phyloP scores from a whole-genome alignment of 1,284 basidiomycete genomes.

The Boletus holoroseus region DNA sequence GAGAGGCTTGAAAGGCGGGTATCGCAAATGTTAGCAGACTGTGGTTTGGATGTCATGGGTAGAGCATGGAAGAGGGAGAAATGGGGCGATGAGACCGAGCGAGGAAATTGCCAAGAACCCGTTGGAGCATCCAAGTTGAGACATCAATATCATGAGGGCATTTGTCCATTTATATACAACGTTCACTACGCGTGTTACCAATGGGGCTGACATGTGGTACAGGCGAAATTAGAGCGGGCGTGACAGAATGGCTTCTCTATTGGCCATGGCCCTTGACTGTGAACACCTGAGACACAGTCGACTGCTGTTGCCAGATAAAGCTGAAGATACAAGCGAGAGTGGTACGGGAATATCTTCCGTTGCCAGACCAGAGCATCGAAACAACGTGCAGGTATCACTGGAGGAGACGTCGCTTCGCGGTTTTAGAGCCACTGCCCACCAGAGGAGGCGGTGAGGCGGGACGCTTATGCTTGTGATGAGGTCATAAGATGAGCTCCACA shows the following conservation, averaged over 20 bases:
- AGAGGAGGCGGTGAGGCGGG: constrained; percentile 7
- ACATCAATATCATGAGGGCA: neutral
- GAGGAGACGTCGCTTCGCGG: constrained; percentile 16
- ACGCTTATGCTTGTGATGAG: constrained; percentile 17
- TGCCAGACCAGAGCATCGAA: neutral
- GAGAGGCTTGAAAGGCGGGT: constrained; percentile 4
- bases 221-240: neutral
- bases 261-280: neutral
- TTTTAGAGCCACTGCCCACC: neutral
- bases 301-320: neutral
- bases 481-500: constrained; percentile 3
- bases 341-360: neutral
- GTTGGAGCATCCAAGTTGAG: constrained; percentile 7
- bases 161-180: constrained; percentile 6
- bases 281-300: neutral
- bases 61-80: constrained; percentile 2
- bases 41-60: constrained; percentile 20
- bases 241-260: neutral
- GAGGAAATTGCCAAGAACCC: constrained; percentile 1
- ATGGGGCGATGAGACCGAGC: neutral
- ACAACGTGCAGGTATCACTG: constrained; percentile 3
- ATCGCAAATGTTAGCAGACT: constrained; percentile 3
- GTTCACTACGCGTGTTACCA: constrained; percentile 5
- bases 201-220: neutral
- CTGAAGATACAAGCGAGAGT: neutral